Evolutionary conservation across 306 rosid species (phyloP).

Genomic region (Senna siamea): DNA sequence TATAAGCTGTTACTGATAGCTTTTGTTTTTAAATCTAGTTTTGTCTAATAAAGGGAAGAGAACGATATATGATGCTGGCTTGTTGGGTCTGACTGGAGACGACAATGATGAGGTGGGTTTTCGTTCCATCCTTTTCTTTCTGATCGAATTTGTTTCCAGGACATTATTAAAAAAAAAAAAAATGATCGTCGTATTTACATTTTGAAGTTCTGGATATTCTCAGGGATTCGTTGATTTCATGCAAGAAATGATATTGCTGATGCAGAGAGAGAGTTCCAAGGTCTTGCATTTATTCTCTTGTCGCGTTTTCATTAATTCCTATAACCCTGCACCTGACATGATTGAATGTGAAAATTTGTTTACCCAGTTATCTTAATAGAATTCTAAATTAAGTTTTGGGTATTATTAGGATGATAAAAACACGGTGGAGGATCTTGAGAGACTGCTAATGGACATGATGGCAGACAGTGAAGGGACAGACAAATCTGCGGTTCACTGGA

Average conservation of each 20-base stretch:
- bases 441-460: slow-evolving; percentile 40
- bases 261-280: slow-evolving; percentile 39
- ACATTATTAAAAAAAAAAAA: too few relatives aligned
- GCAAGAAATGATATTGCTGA: slow-evolving; percentile 50
- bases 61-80: slow-evolving; percentile 50
- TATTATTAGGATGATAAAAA: slow-evolving; percentile 37
- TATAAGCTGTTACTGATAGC: background rate
- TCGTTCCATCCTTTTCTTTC: too few relatives aligned
- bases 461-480: slow-evolving; percentile 19
- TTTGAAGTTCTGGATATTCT: slow-evolving; percentile 17
- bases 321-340: too few relatives aligned
- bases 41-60: slow-evolving; percentile 51
- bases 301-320: too few relatives aligned
- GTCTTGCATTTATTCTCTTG: slow-evolving; percentile 19
- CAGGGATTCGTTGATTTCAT: slow-evolving; percentile 53
- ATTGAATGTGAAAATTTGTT: background rate
- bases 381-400: background rate
- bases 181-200: background rate
- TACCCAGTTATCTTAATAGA: too few relatives aligned
- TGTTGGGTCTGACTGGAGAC: slow-evolving; percentile 49
- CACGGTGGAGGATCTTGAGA: slow-evolving; percentile 42
- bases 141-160: too few relatives aligned
- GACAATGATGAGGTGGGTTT: slow-evolving; percentile 49
- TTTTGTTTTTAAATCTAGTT: slow-evolving; percentile 28
- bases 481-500: slow-evolving; percentile 26